Conservation (phyloP, 1,284 basidiomycete genomes). For the Xerocomus minutiporus region DNA sequence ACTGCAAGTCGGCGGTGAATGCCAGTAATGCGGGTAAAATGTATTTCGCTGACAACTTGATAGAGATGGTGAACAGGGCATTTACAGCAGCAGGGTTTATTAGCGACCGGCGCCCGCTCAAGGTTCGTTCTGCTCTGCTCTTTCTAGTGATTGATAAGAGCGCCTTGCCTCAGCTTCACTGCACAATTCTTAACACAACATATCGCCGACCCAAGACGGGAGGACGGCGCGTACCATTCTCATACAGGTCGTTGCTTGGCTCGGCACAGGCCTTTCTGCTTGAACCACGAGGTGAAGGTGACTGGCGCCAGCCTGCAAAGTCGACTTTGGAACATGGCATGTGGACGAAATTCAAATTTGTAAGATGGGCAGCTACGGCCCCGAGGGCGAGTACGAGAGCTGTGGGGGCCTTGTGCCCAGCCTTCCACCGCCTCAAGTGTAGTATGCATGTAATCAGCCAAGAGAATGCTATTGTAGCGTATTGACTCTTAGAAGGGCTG, state of each 20-base stretch:
- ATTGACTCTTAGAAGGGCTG: neutral
- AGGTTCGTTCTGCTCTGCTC: constrained; percentile 40
- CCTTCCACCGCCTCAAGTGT: neutral
- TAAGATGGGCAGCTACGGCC: constrained; percentile 34
- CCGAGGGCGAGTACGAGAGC: constrained; percentile 32
- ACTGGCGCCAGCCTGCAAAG: constrained; percentile 13
- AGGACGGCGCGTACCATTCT: constrained; percentile 40
- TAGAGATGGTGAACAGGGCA: constrained; percentile 32
- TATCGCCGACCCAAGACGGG: constrained; percentile 44
- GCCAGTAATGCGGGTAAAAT: constrained; percentile 29
- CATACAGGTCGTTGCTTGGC: constrained; percentile 42
- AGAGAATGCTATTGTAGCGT: neutral
- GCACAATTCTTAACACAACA: constrained; percentile 61
- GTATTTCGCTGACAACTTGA: constrained; percentile 29
- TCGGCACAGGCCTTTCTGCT: constrained; percentile 22
- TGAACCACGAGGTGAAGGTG: constrained; percentile 3
- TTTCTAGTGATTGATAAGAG: neutral
- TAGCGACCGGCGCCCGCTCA: constrained; percentile 52
- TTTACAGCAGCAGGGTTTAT: constrained; percentile 53
- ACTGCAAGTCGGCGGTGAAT: constrained; percentile 42
- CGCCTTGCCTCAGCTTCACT: constrained; percentile 50
- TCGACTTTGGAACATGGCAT: constrained; percentile 29
- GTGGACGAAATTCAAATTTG: constrained; percentile 34
- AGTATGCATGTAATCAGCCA: neutral
- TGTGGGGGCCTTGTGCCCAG: constrained; percentile 25